These are phyloP conservation scores for Breynia disticha DNA, from an alignment of 441 rosid genomes.

Conservation along the genomic window DNA sequence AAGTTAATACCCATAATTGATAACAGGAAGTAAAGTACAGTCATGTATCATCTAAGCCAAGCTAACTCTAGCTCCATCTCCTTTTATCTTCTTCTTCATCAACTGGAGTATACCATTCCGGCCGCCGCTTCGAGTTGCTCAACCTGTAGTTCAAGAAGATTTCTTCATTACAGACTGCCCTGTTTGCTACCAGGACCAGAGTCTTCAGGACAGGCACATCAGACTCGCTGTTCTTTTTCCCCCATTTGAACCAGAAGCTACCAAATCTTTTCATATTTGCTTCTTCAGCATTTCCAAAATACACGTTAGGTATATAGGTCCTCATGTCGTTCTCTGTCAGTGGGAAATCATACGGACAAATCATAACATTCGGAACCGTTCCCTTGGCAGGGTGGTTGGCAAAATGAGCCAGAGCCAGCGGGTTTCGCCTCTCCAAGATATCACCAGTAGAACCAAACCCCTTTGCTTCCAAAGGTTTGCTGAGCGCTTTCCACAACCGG, in stretches of 20 bases:
- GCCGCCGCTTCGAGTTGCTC: constrained; percentile 51
- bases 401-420: constrained; percentile 77
- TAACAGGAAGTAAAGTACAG: too few species aligned
- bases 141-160: constrained; percentile 63
- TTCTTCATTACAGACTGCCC: constrained; percentile 58
- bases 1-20: too few species aligned
- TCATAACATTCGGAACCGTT: constrained; percentile 67
- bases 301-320: constrained; percentile 59
- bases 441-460: constrained; percentile 18
- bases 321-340: constrained; percentile 51
- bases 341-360: constrained; percentile 77
- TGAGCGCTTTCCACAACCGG: constrained; percentile 55
- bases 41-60: too few species aligned
- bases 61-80: constrained; percentile 42
- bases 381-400: constrained; percentile 62
- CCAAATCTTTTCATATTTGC: constrained; percentile 56
- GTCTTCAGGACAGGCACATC: constrained; percentile 41
- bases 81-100: constrained; percentile 72
- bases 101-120: constrained; percentile 62
- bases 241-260: constrained; percentile 56
- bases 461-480: constrained; percentile 50
- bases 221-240: constrained; percentile 15
- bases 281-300: constrained; percentile 38
- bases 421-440: constrained; percentile 68
- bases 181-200: constrained; percentile 71